phyloP scores from a whole-genome alignment of 768 basidiomycete genomes.

The Boletus huronensis region DNA sequence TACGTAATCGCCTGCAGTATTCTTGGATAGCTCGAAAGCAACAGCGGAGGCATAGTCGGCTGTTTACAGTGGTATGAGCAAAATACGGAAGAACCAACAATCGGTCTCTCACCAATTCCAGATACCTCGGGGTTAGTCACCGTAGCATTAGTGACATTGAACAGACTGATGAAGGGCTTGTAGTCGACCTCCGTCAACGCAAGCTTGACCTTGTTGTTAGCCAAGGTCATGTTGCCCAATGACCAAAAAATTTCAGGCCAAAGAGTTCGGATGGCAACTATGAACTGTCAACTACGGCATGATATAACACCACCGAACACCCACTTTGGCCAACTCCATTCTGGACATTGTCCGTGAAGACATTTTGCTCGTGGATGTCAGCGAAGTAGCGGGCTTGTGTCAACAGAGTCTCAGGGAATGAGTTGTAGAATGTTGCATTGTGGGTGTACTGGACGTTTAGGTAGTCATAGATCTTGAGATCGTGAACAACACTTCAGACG shows the following conservation, averaged over 20 bases:
- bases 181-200: conserved; percentile 76
- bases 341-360: conserved; percentile 62
- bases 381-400: conserved; percentile 72
- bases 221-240: conserved; percentile 71
- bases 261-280: conserved; percentile 79
- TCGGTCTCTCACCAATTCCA: conserved; percentile 55
- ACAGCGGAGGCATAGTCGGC: conserved; percentile 71
- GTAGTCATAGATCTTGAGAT: conserved; percentile 65
- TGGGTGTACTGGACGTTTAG: conserved; percentile 73
- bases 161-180: conserved; percentile 85
- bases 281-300: not conserved
- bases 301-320: conserved; percentile 25
- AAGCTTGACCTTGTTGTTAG: conserved; percentile 72
- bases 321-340: conserved; percentile 71
- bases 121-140: conserved; percentile 55
- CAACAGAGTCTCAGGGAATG: conserved; percentile 65
- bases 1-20: conserved; percentile 61
- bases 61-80: conserved; percentile 24
- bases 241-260: conserved; percentile 67
- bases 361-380: conserved; percentile 69
- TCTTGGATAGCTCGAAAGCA: conserved; percentile 64
- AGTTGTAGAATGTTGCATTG: conserved; percentile 73
- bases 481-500: not conserved
- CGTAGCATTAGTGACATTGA: conserved; percentile 68
- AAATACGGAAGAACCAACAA: not conserved